Evolutionary conservation across 805 yeast species (phyloP).

Genomic region (Teunomyces lycoperdinae): DNA sequence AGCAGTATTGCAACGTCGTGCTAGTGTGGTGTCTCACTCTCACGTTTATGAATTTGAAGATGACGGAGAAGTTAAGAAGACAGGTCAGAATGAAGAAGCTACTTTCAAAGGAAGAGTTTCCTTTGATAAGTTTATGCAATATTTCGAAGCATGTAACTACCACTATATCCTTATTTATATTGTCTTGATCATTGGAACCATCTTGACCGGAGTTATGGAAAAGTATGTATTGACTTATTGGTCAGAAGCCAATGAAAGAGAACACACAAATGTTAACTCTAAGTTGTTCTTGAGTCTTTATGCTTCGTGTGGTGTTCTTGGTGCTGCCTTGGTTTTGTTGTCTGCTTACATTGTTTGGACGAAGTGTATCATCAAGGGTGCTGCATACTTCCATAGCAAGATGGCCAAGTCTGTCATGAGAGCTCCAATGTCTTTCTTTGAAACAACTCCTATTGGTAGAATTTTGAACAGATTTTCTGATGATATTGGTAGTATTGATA

Average conservation of each 20-base stretch:
- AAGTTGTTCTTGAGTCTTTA: constrained; percentile 51
- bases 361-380: constrained; percentile 54
- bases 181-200: constrained; percentile 41
- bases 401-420: constrained; percentile 54
- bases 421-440: constrained; percentile 67
- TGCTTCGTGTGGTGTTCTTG: constrained; percentile 52
- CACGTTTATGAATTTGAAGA: constrained; percentile 22
- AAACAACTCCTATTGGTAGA: constrained; percentile 67
- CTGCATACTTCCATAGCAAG: constrained; percentile 51
- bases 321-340: constrained; percentile 46
- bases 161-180: constrained; percentile 23
- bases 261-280: constrained; percentile 41
- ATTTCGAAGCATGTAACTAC: constrained; percentile 53
- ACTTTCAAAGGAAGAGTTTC: constrained; percentile 62
- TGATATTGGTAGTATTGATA: constrained; percentile 59
- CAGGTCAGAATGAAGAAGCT: constrained; percentile 24
- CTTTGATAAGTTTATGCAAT: constrained; percentile 49
- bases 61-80: constrained; percentile 11
- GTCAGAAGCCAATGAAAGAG: constrained; percentile 54
- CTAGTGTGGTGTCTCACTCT: constrained; percentile 21
- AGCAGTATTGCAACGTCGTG: constrained; percentile 12
- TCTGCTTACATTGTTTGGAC: constrained; percentile 50
- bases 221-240: constrained; percentile 68
- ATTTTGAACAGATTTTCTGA: constrained; percentile 63
- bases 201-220: constrained; percentile 37